Evolutionary conservation across 2,329 filamentous ascomycete genomes (phyloP), one percentile per base, ranked within the genome.

Genomic region (Elsinoe perseae): DNA sequence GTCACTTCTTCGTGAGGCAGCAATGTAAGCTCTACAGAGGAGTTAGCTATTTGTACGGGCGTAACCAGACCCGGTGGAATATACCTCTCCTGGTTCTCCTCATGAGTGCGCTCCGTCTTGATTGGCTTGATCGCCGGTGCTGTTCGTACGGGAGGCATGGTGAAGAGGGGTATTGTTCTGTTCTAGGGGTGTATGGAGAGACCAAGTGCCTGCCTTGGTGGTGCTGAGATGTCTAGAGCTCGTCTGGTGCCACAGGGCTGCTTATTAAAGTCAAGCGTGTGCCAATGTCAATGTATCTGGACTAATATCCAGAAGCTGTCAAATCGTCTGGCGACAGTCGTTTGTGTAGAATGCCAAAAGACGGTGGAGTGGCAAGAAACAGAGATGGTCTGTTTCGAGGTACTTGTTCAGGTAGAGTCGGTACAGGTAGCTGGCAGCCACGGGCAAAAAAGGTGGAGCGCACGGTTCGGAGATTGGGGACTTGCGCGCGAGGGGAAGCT

Each of bases 1-100:
- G 66, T 96, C 92, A 64, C 87, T 87, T 61, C 92, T 80, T 61
- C 91, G 78, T 4, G 92, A 96, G 2, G 91, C 91, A 10, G 91
- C 91, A 63, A 96, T 93, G 68, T 95, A 96, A 20, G 91, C 91
- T 66, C 91, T 86, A 64, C 21, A 25, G 16, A 20, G 32, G 16
- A 23, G 52, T 42, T 8, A 54, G 34, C 34, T 14, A 32, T 42
- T 4, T 27, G 7, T 30, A 42, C 21, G 40, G 12, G 54, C 21
- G n/a, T 36, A 25, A 46, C 20, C 14, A 18, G 42, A 12, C 32
- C 4, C 32, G 16, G 50, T 10, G 27, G 46, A 30, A 64, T 72
- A 59, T 66, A 80, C 77, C 78, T 80, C 70, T 92, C 88, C 66
- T 89, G 85, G 64, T 92, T 91, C 70, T 91, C 87, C 63, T 87